A percentile compares a stretch with the other conserved stretches of the same genome.
These are phyloP conservation scores for Decorospora gaudefroyi DNA, from an alignment of 2,329 filamentous ascomycete species.

Conservation along the genomic window DNA sequence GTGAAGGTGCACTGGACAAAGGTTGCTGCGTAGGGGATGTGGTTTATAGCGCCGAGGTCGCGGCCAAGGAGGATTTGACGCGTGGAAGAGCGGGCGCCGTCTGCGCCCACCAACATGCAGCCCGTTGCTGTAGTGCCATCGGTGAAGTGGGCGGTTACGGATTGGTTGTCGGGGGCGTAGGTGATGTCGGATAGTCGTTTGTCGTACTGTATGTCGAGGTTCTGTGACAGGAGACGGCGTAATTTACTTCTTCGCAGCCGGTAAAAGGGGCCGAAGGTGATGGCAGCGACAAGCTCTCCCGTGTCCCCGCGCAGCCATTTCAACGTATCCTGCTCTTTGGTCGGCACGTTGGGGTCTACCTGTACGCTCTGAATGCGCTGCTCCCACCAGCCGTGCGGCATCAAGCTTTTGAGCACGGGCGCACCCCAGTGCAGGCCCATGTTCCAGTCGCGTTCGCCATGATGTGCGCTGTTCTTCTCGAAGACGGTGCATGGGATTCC, in stretches of 20 bases:
- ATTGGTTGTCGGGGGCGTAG: slow-evolving; percentile 37
- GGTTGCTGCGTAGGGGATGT: slow-evolving; percentile 52
- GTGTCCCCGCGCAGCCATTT: slow-evolving; percentile 44
- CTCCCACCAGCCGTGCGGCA: slow-evolving; percentile 58
- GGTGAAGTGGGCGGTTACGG: slow-evolving; percentile 44
- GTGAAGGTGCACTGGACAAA: slow-evolving; percentile 53
- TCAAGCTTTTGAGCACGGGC: slow-evolving; percentile 55
- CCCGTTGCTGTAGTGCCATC: slow-evolving; percentile 42
- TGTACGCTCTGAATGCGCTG: slow-evolving; percentile 54
- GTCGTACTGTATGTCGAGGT: slow-evolving; percentile 43
- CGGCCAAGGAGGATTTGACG: slow-evolving; percentile 38
- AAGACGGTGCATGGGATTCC: slow-evolving; percentile 57
- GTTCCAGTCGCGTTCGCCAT: slow-evolving; percentile 62
- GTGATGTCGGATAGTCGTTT: slow-evolving; percentile 47
- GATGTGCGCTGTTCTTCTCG: slow-evolving; percentile 58
- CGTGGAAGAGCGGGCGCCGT: slow-evolving; percentile 43
- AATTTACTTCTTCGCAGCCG: slow-evolving; percentile 45
- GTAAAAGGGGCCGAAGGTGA: slow-evolving; percentile 44
- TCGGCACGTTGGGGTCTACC: slow-evolving; percentile 58
- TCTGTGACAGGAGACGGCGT: slow-evolving; percentile 35
- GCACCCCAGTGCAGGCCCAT: slow-evolving; percentile 68
- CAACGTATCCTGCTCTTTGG: slow-evolving; percentile 42
- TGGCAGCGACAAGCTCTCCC: slow-evolving; percentile 42
- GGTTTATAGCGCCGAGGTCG: slow-evolving; percentile 38
- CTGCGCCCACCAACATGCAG: slow-evolving; percentile 45